Evolutionary conservation across 164 flowering plant species (phyloP).

Genomic region (Stephania cephalantha): DNA sequence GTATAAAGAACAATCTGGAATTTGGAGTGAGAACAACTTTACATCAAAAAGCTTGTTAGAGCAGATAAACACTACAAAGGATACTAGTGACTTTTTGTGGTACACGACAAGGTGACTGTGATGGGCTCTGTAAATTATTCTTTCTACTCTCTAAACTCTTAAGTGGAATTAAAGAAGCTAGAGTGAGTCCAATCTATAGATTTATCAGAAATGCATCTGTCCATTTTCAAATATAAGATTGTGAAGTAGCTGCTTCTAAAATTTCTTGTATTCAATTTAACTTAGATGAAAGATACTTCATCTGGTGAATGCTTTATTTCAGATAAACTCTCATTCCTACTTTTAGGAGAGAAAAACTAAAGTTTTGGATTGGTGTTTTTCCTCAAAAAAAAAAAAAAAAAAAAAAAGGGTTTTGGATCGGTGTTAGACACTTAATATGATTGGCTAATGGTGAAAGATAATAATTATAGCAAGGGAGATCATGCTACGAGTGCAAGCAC

Average conservation of each 20-base stretch:
- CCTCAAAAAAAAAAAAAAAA: background rate
- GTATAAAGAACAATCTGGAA: constrained; percentile 37
- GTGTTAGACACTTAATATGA: background rate
- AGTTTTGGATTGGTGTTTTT: background rate
- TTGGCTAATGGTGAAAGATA: too few relatives aligned
- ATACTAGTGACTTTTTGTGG: constrained; percentile 59
- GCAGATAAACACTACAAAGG: constrained; percentile 64
- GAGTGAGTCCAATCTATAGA: background rate
- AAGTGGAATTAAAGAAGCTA: background rate
- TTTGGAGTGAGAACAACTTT: constrained; percentile 35
- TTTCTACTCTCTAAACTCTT: background rate
- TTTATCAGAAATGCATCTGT: background rate
- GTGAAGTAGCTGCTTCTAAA: too few relatives aligned
- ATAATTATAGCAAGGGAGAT: background rate
- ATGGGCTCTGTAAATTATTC: background rate
- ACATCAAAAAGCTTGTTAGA: constrained; percentile 40
- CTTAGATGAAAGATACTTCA: too few relatives aligned
- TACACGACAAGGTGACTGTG: constrained; percentile 41
- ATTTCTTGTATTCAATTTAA: too few relatives aligned
- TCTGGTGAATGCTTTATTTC: too few relatives aligned
- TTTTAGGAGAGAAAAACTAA: too few relatives aligned
- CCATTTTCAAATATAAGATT: too few relatives aligned
- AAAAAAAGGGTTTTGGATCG: background rate
- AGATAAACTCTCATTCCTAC: too few relatives aligned
- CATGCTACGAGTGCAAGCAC: background rate